These are phyloP conservation scores for Sarocladium brachiariae DNA, from an alignment of 2,329 filamentous ascomycete genomes.

Conservation along the genomic window DNA sequence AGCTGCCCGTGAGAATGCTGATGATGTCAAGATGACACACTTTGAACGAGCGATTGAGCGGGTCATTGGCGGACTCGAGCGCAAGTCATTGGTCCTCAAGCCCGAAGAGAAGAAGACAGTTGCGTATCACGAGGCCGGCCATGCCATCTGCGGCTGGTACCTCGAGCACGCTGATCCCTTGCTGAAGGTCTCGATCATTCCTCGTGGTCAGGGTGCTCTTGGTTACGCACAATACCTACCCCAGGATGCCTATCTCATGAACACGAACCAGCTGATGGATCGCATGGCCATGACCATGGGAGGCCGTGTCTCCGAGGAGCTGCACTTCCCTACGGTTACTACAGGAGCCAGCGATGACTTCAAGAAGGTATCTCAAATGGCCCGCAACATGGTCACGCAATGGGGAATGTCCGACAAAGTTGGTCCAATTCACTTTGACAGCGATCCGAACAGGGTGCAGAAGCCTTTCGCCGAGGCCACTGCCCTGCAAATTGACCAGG, in stretches of 20 bases:
- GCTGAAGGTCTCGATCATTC: conserved; percentile 97
- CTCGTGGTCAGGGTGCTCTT: conserved; percentile 84
- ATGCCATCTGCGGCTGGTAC: conserved; percentile 98
- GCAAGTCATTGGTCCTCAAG: conserved; percentile 90
- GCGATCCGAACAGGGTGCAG: conserved; percentile 71
- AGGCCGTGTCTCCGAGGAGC: conserved; percentile 88
- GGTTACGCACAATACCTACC: conserved; percentile 98
- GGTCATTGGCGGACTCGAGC: conserved; percentile 92
- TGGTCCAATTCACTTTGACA: conserved; percentile 85
- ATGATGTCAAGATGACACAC: conserved; percentile 77
- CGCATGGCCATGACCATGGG: conserved; percentile 99
- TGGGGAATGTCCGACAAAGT: conserved; percentile 98
- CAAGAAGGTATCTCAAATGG: conserved; percentile 95
- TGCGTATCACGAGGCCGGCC: conserved; percentile 95
- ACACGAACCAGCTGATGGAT: conserved; percentile 91
- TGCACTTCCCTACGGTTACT: conserved; percentile 95
- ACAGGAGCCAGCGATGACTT: conserved; percentile 95
- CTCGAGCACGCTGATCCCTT: conserved; percentile 94
- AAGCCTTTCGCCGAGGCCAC: conserved; percentile 97
- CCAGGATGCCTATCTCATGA: conserved; percentile 91
- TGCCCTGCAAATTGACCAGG: conserved; percentile 81
- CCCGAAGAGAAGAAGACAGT: conserved; percentile 94
- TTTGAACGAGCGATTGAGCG: conserved; percentile 98
- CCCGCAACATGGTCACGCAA: conserved; percentile 96
- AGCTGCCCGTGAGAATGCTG: conserved; percentile 80